Conservation (phyloP, 306 rosid species). For the Vigna unguiculata region DNA sequence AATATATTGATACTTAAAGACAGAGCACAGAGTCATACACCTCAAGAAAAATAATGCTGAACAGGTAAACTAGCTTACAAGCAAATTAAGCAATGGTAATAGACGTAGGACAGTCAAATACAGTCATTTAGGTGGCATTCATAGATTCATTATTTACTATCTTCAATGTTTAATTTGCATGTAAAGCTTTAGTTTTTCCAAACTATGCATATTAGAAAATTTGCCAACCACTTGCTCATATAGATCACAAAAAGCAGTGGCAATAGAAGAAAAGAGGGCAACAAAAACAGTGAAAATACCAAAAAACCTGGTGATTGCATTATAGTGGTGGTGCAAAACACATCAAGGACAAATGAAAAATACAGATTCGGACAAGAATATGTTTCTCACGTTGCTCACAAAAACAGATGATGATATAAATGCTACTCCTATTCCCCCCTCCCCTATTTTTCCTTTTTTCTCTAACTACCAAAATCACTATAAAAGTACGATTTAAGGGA, state of each 20-base stretch:
- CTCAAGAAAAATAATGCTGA: constrained; percentile 28
- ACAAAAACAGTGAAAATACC: constrained; percentile 11
- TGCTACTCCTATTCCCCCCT: not conserved
- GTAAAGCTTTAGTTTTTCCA: too few relatives aligned
- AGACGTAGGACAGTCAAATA: constrained; percentile 18
- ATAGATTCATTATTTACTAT: constrained; percentile 26
- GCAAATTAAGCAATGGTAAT: constrained; percentile 4
- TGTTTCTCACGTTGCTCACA: not conserved
- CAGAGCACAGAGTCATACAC: constrained; percentile 11
- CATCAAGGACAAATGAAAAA: not conserved
- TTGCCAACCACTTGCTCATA: not conserved
- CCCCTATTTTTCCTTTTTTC: not conserved
- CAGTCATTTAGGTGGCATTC: constrained; percentile 11
- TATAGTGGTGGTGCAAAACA: not conserved
- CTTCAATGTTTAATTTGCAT: not conserved
- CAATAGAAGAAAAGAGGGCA: constrained; percentile 1
- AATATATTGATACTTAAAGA: constrained; percentile 26
- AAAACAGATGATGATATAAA: constrained; percentile 8
- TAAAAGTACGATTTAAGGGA: not conserved
- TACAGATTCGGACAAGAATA: not conserved
- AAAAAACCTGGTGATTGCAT: not conserved
- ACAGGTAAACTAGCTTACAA: not conserved
- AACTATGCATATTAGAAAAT: constrained; percentile 2
- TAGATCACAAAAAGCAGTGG: constrained; percentile 3
- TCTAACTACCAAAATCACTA: not conserved